Percentiles rank a stretch among this genome's conserved stretches.
Evolutionary conservation across 2,329 filamentous ascomycete genomes (phyloP).

Genomic region (Helotiales sp.): DNA sequence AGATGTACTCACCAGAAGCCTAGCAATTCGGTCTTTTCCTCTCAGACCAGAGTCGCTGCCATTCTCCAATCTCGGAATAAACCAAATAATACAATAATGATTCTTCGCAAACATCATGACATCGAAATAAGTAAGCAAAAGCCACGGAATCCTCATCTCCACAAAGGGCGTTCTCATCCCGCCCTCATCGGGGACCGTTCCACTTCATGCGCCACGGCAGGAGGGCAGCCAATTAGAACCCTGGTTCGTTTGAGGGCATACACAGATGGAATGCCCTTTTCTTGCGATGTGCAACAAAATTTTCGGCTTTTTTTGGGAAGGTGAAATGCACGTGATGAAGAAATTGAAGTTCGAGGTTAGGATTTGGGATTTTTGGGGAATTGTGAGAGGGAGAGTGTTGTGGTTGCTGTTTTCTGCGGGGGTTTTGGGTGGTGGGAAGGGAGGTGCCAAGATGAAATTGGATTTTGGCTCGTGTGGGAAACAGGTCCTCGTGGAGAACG

Average conservation of each 20-base stretch:
- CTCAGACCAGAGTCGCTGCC: too few species aligned
- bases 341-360: not conserved
- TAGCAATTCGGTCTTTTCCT: too few species aligned
- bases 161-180: not conserved
- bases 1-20: not conserved
- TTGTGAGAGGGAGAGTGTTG: too few species aligned
- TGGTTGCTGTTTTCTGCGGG: not conserved
- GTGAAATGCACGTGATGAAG: not conserved
- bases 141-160: not conserved
- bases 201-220: not conserved
- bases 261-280: not conserved
- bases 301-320: not conserved
- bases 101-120: not conserved
- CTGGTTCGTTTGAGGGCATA: not conserved
- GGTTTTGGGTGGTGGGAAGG: too few species aligned
- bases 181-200: not conserved
- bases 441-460: too few species aligned
- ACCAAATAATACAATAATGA: too few species aligned
- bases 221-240: not conserved
- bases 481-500: too few species aligned
- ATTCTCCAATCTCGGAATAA: too few species aligned
- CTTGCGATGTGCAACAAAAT: constrained; percentile 6
- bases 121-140: not conserved
- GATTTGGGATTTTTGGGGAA: too few species aligned
- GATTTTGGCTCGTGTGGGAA: too few species aligned